Base-by-base conservation (phyloP, 345 rosid genomes). In the Diplotaxis tenuifolia region DNA sequence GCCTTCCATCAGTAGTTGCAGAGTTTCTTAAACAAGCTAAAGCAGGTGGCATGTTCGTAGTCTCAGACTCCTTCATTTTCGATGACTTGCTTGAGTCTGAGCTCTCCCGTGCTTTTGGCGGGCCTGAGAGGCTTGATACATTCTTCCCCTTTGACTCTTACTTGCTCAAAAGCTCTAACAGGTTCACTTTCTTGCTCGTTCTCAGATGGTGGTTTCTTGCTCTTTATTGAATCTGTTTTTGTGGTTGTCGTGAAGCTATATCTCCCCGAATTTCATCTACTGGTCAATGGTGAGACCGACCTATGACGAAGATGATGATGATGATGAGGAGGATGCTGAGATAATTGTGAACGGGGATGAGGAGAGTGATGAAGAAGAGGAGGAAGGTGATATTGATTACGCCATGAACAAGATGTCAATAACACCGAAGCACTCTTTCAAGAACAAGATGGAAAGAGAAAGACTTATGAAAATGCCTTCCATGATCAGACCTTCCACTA, bases 91-190 rank as follows among this genome's bases (percentile, higher is more conserved):
- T 89, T 40, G 97, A 88, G 77, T 87, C 86, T 0, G 88, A 86
- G 29, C 86, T 83, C 53, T 93, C 97, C 7, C 79, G 79, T 80
- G 89, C 84, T 62, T 89, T 81, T 83, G 94, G 92, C 27, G 97
- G 98, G 65, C 62, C 79, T 47, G 92, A 93, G 76, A 86, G 97
- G 86, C 91, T 93, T 47, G 97, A 91, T 74, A 86, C 82, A 74
- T 93, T 93, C 82, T 93, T 93, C 72, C 98, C 98, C 4, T 93
- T 89, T 56, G 98, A 93, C 68, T 97, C 97, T 3, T 89, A 90
- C 70, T 81, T 91, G 84, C 77, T 93, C 73, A 84, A 84, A 77
- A 75, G 45, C 53, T 79, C 86, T 12, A 90, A 91, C 87, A 88
- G 96, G 97, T 93, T 66, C 70, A 55, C 57, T 42, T 36, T n/a